Conservation (phyloP, 1,284 basidiomycete genomes). For the Ceratorhiza oryzae-sativae region DNA sequence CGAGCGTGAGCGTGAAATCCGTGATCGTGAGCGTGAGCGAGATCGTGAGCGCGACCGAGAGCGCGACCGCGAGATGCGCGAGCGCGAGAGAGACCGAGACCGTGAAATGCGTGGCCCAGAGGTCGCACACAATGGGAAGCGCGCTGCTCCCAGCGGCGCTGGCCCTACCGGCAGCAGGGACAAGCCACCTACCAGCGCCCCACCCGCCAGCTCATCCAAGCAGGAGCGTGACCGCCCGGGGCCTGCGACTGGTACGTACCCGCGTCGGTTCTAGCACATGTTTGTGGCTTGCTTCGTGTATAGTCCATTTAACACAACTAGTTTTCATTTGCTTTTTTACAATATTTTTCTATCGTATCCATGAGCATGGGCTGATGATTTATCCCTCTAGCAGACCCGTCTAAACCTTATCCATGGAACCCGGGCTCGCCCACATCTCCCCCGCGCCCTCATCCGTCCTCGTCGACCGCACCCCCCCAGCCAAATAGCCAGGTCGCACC, state of each 20-base stretch:
- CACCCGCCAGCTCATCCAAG: conserved; percentile 33
- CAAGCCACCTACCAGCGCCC: conserved; percentile 37
- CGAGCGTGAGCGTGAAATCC: conserved; percentile 38
- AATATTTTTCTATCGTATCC: conserved; percentile 16
- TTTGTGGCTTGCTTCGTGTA: conserved; percentile 17
- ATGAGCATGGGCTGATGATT: conserved; percentile 33
- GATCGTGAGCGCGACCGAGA: conserved; percentile 46
- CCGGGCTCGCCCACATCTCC: conserved; percentile 38
- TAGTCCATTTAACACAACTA: conserved; percentile 22
- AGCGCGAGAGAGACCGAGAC: conserved; percentile 41
- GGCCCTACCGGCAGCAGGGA: conserved; percentile 26
- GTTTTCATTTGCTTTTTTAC: conserved; percentile 21
- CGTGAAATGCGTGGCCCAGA: conserved; percentile 38
- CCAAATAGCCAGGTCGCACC: conserved; percentile 40
- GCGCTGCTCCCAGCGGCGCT: conserved; percentile 12
- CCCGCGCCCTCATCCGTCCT: conserved; percentile 36
- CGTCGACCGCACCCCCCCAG: conserved; percentile 32
- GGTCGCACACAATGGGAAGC: conserved; percentile 37
- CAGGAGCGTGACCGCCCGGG: conserved; percentile 41
- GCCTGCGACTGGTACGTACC: conserved; percentile 35
- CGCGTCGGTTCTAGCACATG: conserved; percentile 13
- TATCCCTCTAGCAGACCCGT: conserved; percentile 24
- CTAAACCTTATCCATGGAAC: conserved; percentile 21
- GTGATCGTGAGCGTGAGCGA: conserved; percentile 44
- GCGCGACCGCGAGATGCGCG: conserved; percentile 44